phyloP scores from a whole-genome alignment of 208 protist genomes.

The Strigomonas galati region DNA sequence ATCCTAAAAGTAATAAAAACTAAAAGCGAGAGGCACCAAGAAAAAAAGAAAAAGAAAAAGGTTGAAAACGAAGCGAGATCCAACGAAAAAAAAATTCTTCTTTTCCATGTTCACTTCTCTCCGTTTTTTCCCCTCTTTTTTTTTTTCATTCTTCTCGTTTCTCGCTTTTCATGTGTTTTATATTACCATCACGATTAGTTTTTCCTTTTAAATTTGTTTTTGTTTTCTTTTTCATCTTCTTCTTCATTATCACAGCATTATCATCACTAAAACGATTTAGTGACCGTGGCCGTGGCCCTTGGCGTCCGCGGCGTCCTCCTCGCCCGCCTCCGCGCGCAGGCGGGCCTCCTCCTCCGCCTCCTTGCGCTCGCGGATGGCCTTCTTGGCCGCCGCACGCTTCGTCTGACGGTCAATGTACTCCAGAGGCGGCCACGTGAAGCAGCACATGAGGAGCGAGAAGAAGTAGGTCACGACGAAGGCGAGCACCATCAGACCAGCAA shows the following conservation, averaged over 20 bases:
- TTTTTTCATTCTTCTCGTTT: slow-evolving; percentile 14
- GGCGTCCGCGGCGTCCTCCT: slow-evolving; percentile 13
- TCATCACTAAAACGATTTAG: slow-evolving; percentile 1
- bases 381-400: slow-evolving; percentile 35
- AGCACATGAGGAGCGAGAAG: slow-evolving; percentile 36
- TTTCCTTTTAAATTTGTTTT: slow-evolving; percentile 13
- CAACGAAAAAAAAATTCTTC: slow-evolving; percentile 1
- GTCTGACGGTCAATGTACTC: slow-evolving; percentile 44
- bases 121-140: too few relatives aligned
- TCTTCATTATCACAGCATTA: neutral
- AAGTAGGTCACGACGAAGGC: slow-evolving; percentile 31
- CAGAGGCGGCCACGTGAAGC: slow-evolving; percentile 34
- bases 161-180: slow-evolving; percentile 6
- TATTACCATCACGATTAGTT: slow-evolving; percentile 8
- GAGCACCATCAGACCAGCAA: slow-evolving; percentile 44
- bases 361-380: slow-evolving; percentile 39
- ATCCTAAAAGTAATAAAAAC: slow-evolving; percentile 10
- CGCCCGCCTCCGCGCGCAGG: slow-evolving; percentile 16
- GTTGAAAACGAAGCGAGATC: neutral
- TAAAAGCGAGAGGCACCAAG: slow-evolving; percentile 14
- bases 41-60: slow-evolving; percentile 18
- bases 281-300: slow-evolving; percentile 2
- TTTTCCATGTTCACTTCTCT: too few relatives aligned
- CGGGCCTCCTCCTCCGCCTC: slow-evolving; percentile 32
- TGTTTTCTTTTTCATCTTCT: slow-evolving; percentile 9